Conservation (phyloP, 495 filamentous ascomycete genomes). For the Mycothermus thermophilus region DNA sequence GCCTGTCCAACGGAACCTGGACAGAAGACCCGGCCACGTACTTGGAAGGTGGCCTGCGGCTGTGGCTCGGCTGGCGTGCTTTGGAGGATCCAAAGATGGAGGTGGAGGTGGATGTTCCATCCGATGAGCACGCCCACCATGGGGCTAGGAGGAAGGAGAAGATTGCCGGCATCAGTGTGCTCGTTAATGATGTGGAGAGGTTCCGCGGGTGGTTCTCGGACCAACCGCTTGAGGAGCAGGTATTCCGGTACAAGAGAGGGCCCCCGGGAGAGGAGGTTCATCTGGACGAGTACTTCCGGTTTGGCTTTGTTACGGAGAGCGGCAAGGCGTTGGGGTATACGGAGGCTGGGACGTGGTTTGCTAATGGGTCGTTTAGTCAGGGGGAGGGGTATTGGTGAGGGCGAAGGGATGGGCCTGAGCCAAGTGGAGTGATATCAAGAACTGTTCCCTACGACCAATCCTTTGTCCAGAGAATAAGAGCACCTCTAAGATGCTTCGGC, state of each 20-base stretch:
- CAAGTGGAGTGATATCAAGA: too few relatives aligned
- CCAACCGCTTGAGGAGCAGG: constrained; percentile 7
- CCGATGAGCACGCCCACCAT: too few relatives aligned
- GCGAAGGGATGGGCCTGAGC: not conserved
- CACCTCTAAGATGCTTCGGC: too few relatives aligned
- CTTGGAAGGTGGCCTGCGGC: constrained; percentile 15
- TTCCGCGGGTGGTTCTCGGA: constrained; percentile 13
- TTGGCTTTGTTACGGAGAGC: constrained; percentile 7
- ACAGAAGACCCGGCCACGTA: too few relatives aligned
- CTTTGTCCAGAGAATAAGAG: too few relatives aligned
- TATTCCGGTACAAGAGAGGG: constrained; percentile 11
- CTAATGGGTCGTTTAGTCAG: constrained; percentile 15
- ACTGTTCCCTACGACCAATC: too few relatives aligned
- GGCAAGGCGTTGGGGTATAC: constrained; percentile 11
- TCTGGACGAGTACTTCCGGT: constrained; percentile 16
- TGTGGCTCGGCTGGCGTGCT: constrained; percentile 42
- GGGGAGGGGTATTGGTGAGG: constrained; percentile 11
- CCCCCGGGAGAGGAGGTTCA: not conserved
- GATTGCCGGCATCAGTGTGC: constrained; percentile 16
- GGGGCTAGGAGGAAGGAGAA: too few relatives aligned
- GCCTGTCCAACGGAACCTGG: not conserved
- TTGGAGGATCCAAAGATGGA: not conserved
- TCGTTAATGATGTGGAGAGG: constrained; percentile 21
- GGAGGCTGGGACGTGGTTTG: constrained; percentile 16
- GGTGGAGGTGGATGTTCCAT: not conserved